Percentiles rank a stretch among this genome's conserved stretches.
Evolutionary conservation across 148 eudicot species (phyloP).

Genomic region (Tetragonia tetragonoides): DNA sequence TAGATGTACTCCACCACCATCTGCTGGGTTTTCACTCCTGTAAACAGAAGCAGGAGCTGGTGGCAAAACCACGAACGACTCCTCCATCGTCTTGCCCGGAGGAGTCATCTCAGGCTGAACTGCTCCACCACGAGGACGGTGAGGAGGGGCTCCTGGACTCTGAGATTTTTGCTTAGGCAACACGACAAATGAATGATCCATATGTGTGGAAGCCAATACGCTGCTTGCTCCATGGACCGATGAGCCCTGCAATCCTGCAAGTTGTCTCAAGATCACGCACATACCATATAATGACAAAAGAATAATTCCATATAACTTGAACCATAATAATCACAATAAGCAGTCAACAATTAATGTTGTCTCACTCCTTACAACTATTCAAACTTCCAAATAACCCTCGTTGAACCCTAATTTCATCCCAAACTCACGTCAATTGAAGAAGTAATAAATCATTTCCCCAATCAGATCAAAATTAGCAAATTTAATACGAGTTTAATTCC

Average conservation of each 20-base stretch:
- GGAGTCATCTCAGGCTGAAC: constrained; percentile 53
- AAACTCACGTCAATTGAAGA: too few species aligned
- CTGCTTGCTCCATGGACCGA: constrained; percentile 69
- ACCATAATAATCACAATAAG: background rate
- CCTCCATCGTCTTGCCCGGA: constrained; percentile 86
- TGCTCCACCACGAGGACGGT: constrained; percentile 63
- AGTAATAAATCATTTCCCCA: background rate
- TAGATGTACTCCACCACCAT: constrained; percentile 52
- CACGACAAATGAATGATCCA: constrained; percentile 95
- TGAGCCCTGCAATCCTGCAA: constrained; percentile 85
- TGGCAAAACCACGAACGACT: constrained; percentile 97
- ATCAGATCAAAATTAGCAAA: background rate
- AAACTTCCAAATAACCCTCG: too few species aligned
- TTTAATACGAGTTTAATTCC: background rate
- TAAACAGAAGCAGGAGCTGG: constrained; percentile 96
- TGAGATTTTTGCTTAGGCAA: constrained; percentile 77
- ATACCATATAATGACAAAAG: background rate
- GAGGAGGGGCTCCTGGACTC: constrained; percentile 58
- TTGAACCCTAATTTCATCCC: too few species aligned
- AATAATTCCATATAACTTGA: background rate
- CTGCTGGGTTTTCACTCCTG: constrained; percentile 60
- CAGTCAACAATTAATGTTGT: background rate
- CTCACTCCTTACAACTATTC: background rate
- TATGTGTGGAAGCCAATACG: constrained; percentile 65
- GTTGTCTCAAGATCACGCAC: constrained; percentile 9